These are phyloP conservation scores for Fraxinus sp. DNA, from an alignment of 305 asterid genomes.

Conservation along the genomic window DNA sequence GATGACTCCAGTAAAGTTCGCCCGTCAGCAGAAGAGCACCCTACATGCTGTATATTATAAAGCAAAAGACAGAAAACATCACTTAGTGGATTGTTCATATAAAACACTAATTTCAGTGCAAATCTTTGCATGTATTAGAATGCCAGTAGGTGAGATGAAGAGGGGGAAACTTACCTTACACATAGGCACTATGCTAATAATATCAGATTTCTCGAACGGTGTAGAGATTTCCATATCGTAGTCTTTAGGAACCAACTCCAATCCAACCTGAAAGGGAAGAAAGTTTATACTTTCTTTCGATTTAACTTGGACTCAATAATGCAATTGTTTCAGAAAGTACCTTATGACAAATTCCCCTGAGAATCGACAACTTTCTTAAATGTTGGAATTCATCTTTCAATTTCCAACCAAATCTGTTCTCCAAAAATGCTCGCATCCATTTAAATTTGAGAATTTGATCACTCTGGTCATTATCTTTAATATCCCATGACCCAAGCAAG, in stretches of 20 bases:
- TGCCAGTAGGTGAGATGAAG: constrained; percentile 21
- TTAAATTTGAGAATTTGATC: constrained; percentile 59
- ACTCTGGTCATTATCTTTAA: constrained; percentile 38
- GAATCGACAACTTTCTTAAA: constrained; percentile 80
- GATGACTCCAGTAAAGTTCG: constrained; percentile 92
- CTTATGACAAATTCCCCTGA: constrained; percentile 97
- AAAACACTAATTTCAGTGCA: constrained; percentile 5
- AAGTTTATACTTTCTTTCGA: constrained; percentile 26
- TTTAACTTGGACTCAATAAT: constrained; percentile 15
- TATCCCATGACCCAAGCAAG: constrained; percentile 69
- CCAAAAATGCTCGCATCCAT: constrained; percentile 70
- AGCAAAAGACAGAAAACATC: constrained; percentile 28
- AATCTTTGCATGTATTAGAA: constrained; percentile 3
- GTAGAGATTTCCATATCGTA: constrained; percentile 79
- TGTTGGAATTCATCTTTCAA: constrained; percentile 73
- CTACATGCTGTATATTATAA: constrained; percentile 68
- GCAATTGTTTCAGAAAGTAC: constrained; percentile 40
- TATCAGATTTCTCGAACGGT: constrained; percentile 74
- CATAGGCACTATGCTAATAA: constrained; percentile 85
- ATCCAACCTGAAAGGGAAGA: constrained; percentile 66
- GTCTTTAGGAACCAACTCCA: constrained; percentile 89
- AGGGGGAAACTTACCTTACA: constrained; percentile 63
- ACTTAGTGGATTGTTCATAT: neutral
- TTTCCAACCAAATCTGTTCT: constrained; percentile 76
- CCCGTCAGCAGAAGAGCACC: constrained; percentile 98